Evolutionary conservation across 345 rosid species (phyloP).

Genomic region (Corchorus capsularis): DNA sequence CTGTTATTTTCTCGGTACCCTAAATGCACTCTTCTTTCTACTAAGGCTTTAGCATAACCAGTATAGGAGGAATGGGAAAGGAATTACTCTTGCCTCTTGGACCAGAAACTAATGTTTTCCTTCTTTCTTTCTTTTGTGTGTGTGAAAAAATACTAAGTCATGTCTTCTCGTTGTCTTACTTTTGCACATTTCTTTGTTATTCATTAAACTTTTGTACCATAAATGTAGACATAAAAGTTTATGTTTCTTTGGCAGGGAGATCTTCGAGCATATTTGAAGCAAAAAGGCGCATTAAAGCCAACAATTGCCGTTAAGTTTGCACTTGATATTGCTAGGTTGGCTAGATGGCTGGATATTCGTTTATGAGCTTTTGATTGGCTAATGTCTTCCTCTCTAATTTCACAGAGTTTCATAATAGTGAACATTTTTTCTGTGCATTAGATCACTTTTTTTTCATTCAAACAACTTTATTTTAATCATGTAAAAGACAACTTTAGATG

Average conservation of each 20-base stretch:
- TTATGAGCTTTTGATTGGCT: slow-evolving; percentile 7
- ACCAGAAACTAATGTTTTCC: too few species aligned
- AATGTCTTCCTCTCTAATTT: background rate
- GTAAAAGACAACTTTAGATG: background rate
- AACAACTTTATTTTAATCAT: background rate
- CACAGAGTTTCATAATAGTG: background rate
- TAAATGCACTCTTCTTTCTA: background rate
- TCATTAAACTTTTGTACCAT: background rate
- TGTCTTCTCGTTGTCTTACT: too few species aligned
- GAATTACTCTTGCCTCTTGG: too few species aligned
- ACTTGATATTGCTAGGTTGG: slow-evolving; percentile 83
- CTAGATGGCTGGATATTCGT: slow-evolving; percentile 6
- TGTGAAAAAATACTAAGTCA: too few species aligned
- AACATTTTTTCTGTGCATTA: background rate
- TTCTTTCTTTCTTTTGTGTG: too few species aligned
- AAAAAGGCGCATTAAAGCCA: slow-evolving; percentile 59
- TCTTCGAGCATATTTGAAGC: slow-evolving; percentile 66
- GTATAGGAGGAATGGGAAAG: too few species aligned
- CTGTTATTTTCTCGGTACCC: background rate
- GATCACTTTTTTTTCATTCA: background rate
- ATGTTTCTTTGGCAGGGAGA: slow-evolving; percentile 54
- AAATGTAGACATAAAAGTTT: background rate
- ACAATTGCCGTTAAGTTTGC: slow-evolving; percentile 72
- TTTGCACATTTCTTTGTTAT: background rate
- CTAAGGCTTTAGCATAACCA: too few species aligned